phyloP scores from a whole-genome alignment of 2,329 filamentous ascomycete species.

The Claviceps paspali region DNA sequence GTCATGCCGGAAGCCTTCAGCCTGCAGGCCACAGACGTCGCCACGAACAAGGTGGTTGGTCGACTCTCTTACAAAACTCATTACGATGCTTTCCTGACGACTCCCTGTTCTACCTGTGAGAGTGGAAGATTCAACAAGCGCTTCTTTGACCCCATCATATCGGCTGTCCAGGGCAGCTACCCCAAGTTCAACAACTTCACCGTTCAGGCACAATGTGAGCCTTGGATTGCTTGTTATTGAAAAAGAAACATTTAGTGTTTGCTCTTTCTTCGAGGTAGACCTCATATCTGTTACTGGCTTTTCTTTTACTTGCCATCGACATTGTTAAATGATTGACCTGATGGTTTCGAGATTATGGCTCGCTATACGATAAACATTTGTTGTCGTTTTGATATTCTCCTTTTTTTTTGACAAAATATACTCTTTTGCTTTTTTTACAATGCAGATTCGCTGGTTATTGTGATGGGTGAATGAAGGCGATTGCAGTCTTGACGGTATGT shows the following conservation, averaged over 20 bases:
- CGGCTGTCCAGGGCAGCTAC: slow-evolving; percentile 22
- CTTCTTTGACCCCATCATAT: slow-evolving; percentile 23
- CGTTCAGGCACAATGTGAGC: slow-evolving; percentile 21
- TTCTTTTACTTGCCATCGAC: slow-evolving; percentile 1
- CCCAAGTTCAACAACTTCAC: slow-evolving; percentile 23
- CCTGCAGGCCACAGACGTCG: slow-evolving; percentile 18
- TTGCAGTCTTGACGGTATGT: too few species aligned
- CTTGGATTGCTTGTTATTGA: slow-evolving; percentile 23
- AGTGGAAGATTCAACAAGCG: slow-evolving; percentile 19
- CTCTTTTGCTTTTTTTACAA: slow-evolving; percentile 1
- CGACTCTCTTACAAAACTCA: slow-evolving; percentile 22
- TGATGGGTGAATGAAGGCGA: too few species aligned
- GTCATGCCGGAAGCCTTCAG: slow-evolving; percentile 24
- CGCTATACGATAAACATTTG: slow-evolving; percentile 8
- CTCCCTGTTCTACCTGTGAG: slow-evolving; percentile 22
- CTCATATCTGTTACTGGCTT: slow-evolving; percentile 2
- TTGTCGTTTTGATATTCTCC: slow-evolving; percentile 2
- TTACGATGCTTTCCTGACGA: slow-evolving; percentile 21
- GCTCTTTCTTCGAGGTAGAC: slow-evolving; percentile 4
- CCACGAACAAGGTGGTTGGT: slow-evolving; percentile 18
- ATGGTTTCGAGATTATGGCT: slow-evolving; percentile 6
- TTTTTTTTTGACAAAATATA: slow-evolving; percentile 5
- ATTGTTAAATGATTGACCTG: slow-evolving; percentile 6
- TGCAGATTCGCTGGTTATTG: background rate
- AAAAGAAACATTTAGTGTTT: background rate